Evolutionary conservation across 257 asterid genomes (phyloP).

Genomic region (Cordia subcordata): DNA sequence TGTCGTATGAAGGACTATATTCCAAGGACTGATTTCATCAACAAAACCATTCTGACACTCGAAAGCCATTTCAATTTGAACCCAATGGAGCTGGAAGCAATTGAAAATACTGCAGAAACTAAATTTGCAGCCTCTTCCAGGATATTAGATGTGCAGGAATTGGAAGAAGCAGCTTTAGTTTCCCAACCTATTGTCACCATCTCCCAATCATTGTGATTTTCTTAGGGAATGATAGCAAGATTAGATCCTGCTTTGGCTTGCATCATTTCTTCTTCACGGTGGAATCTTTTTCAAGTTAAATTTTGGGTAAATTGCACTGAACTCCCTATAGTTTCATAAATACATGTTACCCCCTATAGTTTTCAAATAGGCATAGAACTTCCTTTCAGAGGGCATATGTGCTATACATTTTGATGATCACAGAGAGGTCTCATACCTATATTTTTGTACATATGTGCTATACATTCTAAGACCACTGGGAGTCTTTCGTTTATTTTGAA

Average conservation of each 20-base stretch:
- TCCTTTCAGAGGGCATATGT: too few species aligned
- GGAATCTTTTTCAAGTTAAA: too few species aligned
- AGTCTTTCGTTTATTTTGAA: too few species aligned
- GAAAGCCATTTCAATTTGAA: constrained; percentile 40
- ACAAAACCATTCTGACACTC: constrained; percentile 45
- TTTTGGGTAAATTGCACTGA: too few species aligned
- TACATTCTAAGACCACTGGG: too few species aligned
- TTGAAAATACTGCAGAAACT: constrained; percentile 16
- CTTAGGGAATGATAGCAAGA: background rate
- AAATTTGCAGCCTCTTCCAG: constrained; percentile 54
- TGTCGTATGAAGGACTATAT: constrained; percentile 81
- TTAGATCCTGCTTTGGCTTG: background rate
- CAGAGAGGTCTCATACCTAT: too few species aligned
- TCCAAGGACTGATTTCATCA: constrained; percentile 47
- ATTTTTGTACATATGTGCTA: too few species aligned
- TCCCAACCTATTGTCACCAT: constrained; percentile 7
- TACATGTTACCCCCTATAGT: too few species aligned
- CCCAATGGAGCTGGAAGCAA: constrained; percentile 27
- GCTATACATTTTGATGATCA: too few species aligned
- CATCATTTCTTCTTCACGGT: too few species aligned
- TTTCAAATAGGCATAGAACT: too few species aligned
- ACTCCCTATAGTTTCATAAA: too few species aligned
- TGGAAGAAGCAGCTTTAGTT: constrained; percentile 33
- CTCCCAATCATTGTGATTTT: constrained; percentile 2
- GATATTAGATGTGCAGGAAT: constrained; percentile 41